Conservation (phyloP, 1,139 yeast genomes). For the Casaregolazyma lundiana region DNA sequence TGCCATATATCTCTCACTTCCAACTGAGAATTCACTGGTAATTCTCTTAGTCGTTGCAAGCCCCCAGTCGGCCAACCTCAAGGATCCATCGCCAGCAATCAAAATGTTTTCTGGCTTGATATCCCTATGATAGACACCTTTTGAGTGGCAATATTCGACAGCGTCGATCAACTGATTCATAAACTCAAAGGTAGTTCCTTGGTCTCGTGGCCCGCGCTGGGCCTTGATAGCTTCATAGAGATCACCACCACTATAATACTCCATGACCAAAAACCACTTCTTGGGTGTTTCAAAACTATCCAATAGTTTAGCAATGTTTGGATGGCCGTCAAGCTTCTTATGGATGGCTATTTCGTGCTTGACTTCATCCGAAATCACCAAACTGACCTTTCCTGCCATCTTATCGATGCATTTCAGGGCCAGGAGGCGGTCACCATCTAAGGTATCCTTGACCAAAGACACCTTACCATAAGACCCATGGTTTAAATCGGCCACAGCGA, state of each 20-base stretch:
- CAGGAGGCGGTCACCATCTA: constrained; percentile 49
- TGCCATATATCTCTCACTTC: constrained; percentile 95
- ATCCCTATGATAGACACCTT: constrained; percentile 78
- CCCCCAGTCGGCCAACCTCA: constrained; percentile 90
- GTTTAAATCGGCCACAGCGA: constrained; percentile 70
- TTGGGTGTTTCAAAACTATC: constrained; percentile 67
- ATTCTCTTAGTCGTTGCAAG: constrained; percentile 64
- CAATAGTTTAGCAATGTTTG: constrained; percentile 55
- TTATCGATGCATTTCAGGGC: constrained; percentile 75
- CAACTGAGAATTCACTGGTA: constrained; percentile 82
- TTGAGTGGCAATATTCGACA: constrained; percentile 67
- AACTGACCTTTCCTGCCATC: constrained; percentile 6
- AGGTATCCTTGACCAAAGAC: constrained; percentile 72
- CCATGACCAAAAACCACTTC: constrained; percentile 60
- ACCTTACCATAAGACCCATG: constrained; percentile 95
- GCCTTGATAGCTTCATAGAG: constrained; percentile 86
- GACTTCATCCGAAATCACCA: constrained; percentile 46
- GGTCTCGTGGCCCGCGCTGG: constrained; percentile 60
- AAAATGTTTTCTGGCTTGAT: constrained; percentile 87
- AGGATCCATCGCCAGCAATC: constrained; percentile 61
- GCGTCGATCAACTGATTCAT: constrained; percentile 75
- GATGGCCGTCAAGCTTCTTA: constrained; percentile 48
- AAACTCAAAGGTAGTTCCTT: constrained; percentile 67
- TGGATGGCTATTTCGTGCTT: constrained; percentile 76
- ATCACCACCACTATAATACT: constrained; percentile 89